A percentile compares a stretch with the other conserved stretches of the same genome.
phyloP scores from a whole-genome alignment of 108 stramenopile species.

The Cyclotella kingstonii region DNA sequence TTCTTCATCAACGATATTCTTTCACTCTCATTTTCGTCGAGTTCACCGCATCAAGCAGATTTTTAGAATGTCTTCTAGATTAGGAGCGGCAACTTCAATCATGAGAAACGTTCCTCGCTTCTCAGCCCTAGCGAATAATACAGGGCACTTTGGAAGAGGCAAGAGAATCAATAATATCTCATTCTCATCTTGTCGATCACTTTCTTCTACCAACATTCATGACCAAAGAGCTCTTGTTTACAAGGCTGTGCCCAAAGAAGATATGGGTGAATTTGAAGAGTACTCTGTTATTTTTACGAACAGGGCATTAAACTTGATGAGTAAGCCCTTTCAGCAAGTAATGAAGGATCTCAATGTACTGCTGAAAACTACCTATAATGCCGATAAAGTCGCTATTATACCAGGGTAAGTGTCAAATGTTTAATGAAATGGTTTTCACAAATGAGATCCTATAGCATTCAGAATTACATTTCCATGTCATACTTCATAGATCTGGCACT shows the following conservation, averaged over 20 bases:
- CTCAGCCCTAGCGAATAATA: background rate
- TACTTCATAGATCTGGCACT: constrained; percentile 67
- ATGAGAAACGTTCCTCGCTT: background rate
- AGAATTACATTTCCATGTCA: background rate
- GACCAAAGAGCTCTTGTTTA: constrained; percentile 34
- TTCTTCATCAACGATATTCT: no score
- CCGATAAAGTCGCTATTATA: constrained; percentile 88
- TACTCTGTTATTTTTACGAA: constrained; percentile 92
- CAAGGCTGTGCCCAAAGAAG: constrained; percentile 58
- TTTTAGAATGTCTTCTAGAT: no score
- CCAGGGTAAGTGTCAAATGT: constrained; percentile 67
- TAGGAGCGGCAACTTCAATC: no score
- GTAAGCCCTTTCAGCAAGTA: constrained; percentile 85
- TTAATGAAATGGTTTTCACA: background rate
- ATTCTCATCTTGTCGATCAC: background rate
- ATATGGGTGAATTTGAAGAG: constrained; percentile 75
- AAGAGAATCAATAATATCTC: background rate
- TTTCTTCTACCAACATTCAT: background rate
- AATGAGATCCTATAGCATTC: background rate
- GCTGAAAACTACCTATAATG: constrained; percentile 85
- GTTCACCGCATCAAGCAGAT: no score
- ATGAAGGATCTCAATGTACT: constrained; percentile 86
- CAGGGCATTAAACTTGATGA: constrained; percentile 89
- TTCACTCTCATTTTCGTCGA: no score
- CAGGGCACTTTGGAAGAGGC: no score